Conservation (phyloP, 1,284 basidiomycete genomes). For the Cryptococcus maquisensis region DNA sequence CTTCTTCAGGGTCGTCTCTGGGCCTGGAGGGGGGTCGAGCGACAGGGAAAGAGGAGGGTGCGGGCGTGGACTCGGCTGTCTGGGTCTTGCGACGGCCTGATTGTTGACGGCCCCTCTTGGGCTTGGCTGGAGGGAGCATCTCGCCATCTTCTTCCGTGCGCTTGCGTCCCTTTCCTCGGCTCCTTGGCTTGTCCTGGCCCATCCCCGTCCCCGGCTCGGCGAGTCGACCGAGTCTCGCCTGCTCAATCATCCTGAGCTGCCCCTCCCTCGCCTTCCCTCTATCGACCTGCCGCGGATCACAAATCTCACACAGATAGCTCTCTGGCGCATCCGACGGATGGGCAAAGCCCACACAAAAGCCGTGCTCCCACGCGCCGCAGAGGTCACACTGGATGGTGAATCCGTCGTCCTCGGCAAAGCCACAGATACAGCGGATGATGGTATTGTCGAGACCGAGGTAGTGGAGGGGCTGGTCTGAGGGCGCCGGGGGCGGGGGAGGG, state of each 20-base stretch:
- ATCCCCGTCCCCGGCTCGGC: slow-evolving; percentile 35
- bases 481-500: slow-evolving; percentile 11
- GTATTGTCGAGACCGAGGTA: slow-evolving; percentile 48
- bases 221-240: slow-evolving; percentile 3
- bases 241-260: slow-evolving; percentile 8
- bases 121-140: not conserved
- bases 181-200: slow-evolving; percentile 10
- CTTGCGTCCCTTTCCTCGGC: slow-evolving; percentile 14
- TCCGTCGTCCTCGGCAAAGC: slow-evolving; percentile 68
- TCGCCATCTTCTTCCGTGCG: slow-evolving; percentile 9
- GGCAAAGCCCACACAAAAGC: slow-evolving; percentile 73
- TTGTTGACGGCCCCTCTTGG: not conserved
- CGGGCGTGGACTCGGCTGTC: not conserved
- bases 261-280: slow-evolving; percentile 20
- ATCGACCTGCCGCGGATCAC: slow-evolving; percentile 38
- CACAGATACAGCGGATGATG: slow-evolving; percentile 49
- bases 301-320: slow-evolving; percentile 46
- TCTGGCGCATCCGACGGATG: slow-evolving; percentile 67
- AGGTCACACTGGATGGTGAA: slow-evolving; percentile 88
- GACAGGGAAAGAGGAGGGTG: not conserved
- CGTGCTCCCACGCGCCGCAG: slow-evolving; percentile 87
- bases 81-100: not conserved
- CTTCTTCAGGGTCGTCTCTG: slow-evolving; percentile 25
- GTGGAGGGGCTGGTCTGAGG: slow-evolving; percentile 27
- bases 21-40: not conserved